phyloP scores from a whole-genome alignment of 192 early-diverging fungal genomes.

The Lobosporangium transversale region DNA sequence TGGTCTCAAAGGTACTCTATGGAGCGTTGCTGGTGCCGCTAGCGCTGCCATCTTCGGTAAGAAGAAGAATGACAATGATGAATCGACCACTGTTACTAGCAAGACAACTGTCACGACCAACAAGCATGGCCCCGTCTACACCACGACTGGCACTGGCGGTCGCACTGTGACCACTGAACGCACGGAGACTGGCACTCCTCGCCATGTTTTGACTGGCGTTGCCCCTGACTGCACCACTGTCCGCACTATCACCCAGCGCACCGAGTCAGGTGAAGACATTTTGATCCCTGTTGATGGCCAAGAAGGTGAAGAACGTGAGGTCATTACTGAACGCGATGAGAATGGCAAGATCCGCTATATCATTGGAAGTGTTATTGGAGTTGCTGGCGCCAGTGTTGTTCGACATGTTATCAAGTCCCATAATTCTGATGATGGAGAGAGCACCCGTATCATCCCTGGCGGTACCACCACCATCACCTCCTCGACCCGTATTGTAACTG shows the following conservation, averaged over 20 bases:
- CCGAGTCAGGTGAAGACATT: conserved; percentile 37
- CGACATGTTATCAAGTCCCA: conserved; percentile 9
- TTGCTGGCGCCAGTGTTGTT: conserved; percentile 17
- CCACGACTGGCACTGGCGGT: conserved; percentile 45
- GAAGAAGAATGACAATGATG: conserved; percentile 3
- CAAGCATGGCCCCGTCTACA: conserved; percentile 39
- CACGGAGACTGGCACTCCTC: conserved; percentile 30
- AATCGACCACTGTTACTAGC: conserved; percentile 20
- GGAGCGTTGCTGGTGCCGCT: conserved; percentile 11
- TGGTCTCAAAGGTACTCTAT: conserved; percentile 10
- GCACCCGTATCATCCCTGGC: conserved; percentile 12
- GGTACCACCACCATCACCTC: conserved; percentile 26
- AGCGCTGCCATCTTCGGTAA: conserved; percentile 15
- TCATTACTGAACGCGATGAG: conserved; percentile 34
- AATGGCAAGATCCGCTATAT: conserved; percentile 46
- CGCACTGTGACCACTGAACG: conserved; percentile 42
- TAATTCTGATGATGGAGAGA: conserved; percentile 17
- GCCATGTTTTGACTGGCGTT: conserved; percentile 37
- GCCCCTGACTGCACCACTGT: conserved; percentile 30
- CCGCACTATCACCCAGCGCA: conserved; percentile 43
- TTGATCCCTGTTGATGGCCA: conserved; percentile 41
- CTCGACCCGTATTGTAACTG: conserved; percentile 47
- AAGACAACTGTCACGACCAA: conserved; percentile 47
- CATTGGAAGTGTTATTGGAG: conserved; percentile 42
- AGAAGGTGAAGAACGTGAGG: conserved; percentile 44